Percentiles rank a stretch among this genome's conserved stretches.
These are phyloP conservation scores for rapeseed (Brassica napus) DNA, from an alignment of 345 rosid genomes.

Conservation along the genomic window Da-Ae NC_063448.1:50059501-50060000, in stretches of 20 bases:
- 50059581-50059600: slow-evolving; percentile 53
- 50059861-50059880: slow-evolving; percentile 53
- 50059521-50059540: slow-evolving; percentile 55
- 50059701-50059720: slow-evolving; percentile 30
- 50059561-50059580: slow-evolving; percentile 26
- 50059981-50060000: slow-evolving; percentile 33
- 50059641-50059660: slow-evolving; percentile 36
- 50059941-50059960: slow-evolving; percentile 14
- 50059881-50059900: slow-evolving; percentile 33
- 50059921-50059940: neutral
- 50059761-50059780: slow-evolving; percentile 29
- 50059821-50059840: slow-evolving; percentile 90
- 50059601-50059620: slow-evolving; percentile 46
- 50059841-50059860: slow-evolving; percentile 93
- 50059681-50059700: slow-evolving; percentile 28
- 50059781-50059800: slow-evolving; percentile 35
- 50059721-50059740: slow-evolving; percentile 28
- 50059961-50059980: slow-evolving; percentile 35
- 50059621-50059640: slow-evolving; percentile 25
- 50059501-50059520: slow-evolving; percentile 43
- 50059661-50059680: slow-evolving; percentile 46
- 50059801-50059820: slow-evolving; percentile 86
- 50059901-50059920: neutral
- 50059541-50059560: slow-evolving; percentile 43
- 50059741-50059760: slow-evolving; percentile 26